Conservation (phyloP, 1,284 basidiomycete genomes). For the Ceratobasidium sp. region DNA sequence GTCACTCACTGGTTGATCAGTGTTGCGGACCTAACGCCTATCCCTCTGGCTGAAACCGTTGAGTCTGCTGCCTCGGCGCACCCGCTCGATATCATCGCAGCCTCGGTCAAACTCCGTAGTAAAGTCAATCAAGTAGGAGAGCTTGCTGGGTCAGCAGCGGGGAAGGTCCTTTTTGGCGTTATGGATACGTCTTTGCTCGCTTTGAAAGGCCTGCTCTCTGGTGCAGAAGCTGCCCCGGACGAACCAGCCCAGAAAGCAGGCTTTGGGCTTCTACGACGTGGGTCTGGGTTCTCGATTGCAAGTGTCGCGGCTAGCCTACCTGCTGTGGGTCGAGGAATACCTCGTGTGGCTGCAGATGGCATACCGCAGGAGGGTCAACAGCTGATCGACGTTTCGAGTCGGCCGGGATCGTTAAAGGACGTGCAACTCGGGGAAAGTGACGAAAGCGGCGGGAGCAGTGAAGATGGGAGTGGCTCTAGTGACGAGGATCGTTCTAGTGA, state of each 20-base stretch:
- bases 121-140: constrained; percentile 86
- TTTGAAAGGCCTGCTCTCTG: constrained; percentile 72
- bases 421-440: constrained; percentile 45
- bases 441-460: constrained; percentile 45
- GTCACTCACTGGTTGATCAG: constrained; percentile 57
- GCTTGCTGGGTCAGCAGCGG: constrained; percentile 79
- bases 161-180: constrained; percentile 87
- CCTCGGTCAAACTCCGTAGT: constrained; percentile 70
- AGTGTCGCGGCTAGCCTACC: constrained; percentile 78
- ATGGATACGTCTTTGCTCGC: constrained; percentile 88
- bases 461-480: constrained; percentile 49
- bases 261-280: constrained; percentile 75
- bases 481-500: constrained; percentile 56
- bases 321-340: constrained; percentile 54
- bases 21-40: constrained; percentile 81
- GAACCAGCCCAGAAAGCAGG: constrained; percentile 59
- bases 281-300: constrained; percentile 84
- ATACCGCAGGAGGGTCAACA: constrained; percentile 66
- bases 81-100: constrained; percentile 49
- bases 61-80: constrained; percentile 51
- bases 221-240: constrained; percentile 50
- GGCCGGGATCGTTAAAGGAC: constrained; percentile 48
- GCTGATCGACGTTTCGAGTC: constrained; percentile 67
- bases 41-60: constrained; percentile 67
- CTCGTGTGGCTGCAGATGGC: constrained; percentile 62